phyloP scores from a whole-genome alignment of 768 basidiomycete genomes.

The Phanerodontia chrysosporium region DNA sequence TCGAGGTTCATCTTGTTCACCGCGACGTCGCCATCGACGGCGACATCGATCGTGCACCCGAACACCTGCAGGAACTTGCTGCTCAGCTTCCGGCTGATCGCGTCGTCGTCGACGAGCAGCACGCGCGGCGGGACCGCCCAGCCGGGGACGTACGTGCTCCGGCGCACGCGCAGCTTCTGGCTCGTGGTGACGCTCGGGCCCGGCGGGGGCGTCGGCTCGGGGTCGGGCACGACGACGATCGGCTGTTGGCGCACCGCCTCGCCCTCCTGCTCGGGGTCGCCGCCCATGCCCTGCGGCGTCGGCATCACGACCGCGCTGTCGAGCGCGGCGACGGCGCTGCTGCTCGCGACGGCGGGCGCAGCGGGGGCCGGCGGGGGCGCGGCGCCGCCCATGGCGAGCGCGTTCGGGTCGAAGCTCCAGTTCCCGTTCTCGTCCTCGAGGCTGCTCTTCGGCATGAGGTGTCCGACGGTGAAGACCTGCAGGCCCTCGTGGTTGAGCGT shows the following conservation, averaged over 20 bases:
- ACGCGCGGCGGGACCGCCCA: conserved; percentile 92
- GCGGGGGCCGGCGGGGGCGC: neutral
- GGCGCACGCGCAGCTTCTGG: conserved; percentile 61
- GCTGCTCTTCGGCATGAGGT: conserved; percentile 57
- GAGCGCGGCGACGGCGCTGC: neutral
- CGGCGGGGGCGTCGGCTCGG: conserved; percentile 9
- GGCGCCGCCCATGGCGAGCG: conserved; percentile 18
- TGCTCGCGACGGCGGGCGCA: neutral
- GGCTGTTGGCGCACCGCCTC: conserved; percentile 22
- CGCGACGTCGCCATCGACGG: conserved; percentile 87
- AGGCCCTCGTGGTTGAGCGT: conserved; percentile 53
- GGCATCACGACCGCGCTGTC: conserved; percentile 23
- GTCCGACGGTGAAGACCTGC: conserved; percentile 79
- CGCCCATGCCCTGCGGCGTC: conserved; percentile 26
- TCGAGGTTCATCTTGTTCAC: conserved; percentile 96
- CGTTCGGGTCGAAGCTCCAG: conserved; percentile 52
- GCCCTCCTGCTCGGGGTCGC: conserved; percentile 25
- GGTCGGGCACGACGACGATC: conserved; percentile 8
- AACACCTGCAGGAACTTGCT: conserved; percentile 95
- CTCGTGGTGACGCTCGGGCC: conserved; percentile 2
- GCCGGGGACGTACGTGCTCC: conserved; percentile 80
- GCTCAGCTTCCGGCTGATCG: conserved; percentile 81
- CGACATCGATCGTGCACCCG: conserved; percentile 92
- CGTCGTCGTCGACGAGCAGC: conserved; percentile 92
- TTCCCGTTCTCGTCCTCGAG: conserved; percentile 51